These are phyloP conservation scores for Microascus cirrosus DNA, from an alignment of 2,329 filamentous ascomycete species.

Conservation along the genomic window DNA sequence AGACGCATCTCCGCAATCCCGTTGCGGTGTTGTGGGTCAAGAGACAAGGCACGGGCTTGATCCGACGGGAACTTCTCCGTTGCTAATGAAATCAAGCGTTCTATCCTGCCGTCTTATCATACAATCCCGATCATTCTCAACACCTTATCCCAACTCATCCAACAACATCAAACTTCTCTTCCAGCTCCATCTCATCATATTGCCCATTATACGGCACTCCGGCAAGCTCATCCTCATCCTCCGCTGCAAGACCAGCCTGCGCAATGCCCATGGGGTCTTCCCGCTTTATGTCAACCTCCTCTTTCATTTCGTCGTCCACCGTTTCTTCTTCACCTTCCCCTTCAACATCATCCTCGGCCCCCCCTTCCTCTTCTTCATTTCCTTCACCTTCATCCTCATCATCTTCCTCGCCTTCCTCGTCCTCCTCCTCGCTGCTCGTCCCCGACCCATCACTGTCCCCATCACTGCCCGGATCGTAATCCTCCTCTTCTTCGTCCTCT, in stretches of 20 bases:
- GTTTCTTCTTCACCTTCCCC: conserved; percentile 17
- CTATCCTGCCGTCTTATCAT: no score
- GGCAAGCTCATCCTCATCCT: not conserved
- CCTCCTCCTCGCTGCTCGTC: conserved; percentile 35
- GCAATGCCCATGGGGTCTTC: not conserved
- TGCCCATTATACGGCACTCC: not conserved
- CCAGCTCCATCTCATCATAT: conserved; percentile 18
- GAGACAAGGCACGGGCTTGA: no score
- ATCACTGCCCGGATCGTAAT: conserved; percentile 53
- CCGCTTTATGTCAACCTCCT: conserved; percentile 7
- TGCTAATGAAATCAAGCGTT: no score
- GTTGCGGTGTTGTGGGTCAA: no score
- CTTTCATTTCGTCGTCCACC: conserved; percentile 14
- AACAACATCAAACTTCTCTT: conserved; percentile 21
- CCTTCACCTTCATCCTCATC: conserved; percentile 17
- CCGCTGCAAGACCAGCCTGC: not conserved
- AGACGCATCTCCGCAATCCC: not conserved
- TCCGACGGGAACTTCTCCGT: no score
- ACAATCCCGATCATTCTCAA: not conserved
- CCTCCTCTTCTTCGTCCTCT: conserved; percentile 54
- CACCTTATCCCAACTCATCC: conserved; percentile 4
- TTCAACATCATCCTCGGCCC: conserved; percentile 10
- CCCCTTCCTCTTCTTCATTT: conserved; percentile 11
- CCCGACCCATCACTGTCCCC: conserved; percentile 48
- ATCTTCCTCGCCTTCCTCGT: conserved; percentile 35